Base-by-base conservation (phyloP, 805 yeast genomes). In the Wickerhamomyces silvicola region DNA sequence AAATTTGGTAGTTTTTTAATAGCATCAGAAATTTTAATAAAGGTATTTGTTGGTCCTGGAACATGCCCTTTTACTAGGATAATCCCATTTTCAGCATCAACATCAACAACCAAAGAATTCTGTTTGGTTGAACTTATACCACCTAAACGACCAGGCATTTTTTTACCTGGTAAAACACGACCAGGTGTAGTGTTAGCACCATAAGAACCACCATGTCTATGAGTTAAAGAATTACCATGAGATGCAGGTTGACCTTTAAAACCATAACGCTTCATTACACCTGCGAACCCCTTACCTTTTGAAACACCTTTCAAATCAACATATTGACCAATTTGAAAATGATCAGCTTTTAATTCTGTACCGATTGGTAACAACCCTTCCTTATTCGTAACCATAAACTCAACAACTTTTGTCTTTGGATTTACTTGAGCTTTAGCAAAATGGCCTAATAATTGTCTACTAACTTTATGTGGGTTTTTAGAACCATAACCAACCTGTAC, bases 111-210 rank as follows among this genome's bases (percentile, higher is more conserved):
- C 53, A 78, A 70, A 17, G 78, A 68, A 56, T 86, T 88, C 56
- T 78, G 82, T 17, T 77, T 72, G 4, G 97, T 90, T 39, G 74
- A 72, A 46, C 66, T 68, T 34, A 72, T 68, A 40, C 75, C 79
- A 45, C 98, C 98, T 92, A 88, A 81, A 59, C 84, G 83, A 43
- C 98, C 98, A 22, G 97, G 94, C 98, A 92, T 90, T 62, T 87
- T 90, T 65, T 85, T 88, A 16, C 97, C 97, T 11, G 97, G 97
- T 41, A 87, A 66, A 32, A 87, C 85, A 66, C 98, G 82, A 52
- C 95, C 97, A 10, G 98, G 98, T 41, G 85, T 81, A 45, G 92
- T 94, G 52, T 84, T 83, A 58, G 81, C 86, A 75, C 98, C 98
- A 49, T 82, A 87, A 20, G 97, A 88, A 72, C 98, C 98, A 50